These are phyloP conservation scores for Thielaviopsis populi DNA, from an alignment of 2,329 filamentous ascomycete genomes.

Conservation along the genomic window DNA sequence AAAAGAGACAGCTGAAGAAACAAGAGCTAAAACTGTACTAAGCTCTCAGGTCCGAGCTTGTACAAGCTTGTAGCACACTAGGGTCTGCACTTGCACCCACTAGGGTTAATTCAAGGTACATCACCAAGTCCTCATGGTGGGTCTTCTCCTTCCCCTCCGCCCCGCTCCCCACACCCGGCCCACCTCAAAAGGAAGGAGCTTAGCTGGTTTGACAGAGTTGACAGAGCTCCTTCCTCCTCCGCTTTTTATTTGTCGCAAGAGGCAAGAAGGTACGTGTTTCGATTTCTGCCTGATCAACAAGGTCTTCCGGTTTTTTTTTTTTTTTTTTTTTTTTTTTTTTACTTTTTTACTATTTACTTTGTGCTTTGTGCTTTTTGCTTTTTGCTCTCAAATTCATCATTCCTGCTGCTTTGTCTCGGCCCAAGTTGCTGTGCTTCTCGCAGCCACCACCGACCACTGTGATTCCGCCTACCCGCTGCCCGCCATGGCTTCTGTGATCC, in stretches of 20 bases:
- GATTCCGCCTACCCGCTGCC: too few relatives aligned
- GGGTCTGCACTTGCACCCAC: too few relatives aligned
- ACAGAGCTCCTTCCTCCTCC: background rate
- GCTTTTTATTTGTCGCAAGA: background rate
- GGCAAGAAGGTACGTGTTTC: background rate
- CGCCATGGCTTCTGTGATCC: slow-evolving; percentile 65
- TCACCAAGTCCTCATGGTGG: too few relatives aligned
- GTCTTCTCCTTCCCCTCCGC: too few relatives aligned
- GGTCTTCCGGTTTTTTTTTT: background rate
- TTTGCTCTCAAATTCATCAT: too few relatives aligned
- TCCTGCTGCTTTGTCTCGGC: too few relatives aligned
- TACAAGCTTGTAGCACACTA: background rate
- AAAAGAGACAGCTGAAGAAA: slow-evolving; percentile 12
- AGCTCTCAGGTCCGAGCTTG: background rate
- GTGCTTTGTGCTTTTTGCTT: too few relatives aligned
- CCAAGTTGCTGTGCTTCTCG: too few relatives aligned
- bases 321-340: background rate
- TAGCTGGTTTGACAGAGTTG: background rate
- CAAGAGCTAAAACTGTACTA: slow-evolving; percentile 2
- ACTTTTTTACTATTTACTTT: too few relatives aligned
- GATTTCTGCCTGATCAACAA: background rate
- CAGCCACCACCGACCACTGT: too few relatives aligned
- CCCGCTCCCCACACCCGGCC: too few relatives aligned
- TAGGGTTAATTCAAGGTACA: background rate
- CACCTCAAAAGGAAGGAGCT: background rate